Percentiles rank a stretch among this genome's conserved stretches.
Conservation (phyloP, 768 basidiomycete genomes). For the Myochromella boudieri region DNA sequence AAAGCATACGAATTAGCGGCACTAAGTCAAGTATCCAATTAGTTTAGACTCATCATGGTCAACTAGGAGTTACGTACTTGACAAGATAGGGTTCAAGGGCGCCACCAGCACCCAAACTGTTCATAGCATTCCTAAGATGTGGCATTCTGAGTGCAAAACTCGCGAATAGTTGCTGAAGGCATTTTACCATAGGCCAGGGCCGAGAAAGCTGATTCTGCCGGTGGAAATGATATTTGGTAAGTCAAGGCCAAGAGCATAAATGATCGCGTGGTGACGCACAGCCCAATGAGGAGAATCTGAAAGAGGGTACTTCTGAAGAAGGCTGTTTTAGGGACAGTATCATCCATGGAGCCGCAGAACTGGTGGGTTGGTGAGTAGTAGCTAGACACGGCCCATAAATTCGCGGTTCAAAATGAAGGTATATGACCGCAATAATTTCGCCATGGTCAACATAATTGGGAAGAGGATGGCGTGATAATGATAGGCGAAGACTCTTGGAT, state of each 20-base stretch:
- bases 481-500: too few species aligned
- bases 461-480: too few species aligned
- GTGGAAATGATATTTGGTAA: background rate
- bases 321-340: too few species aligned
- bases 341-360: too few species aligned
- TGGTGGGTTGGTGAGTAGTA: too few species aligned
- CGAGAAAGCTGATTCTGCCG: conserved; percentile 10
- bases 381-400: too few species aligned
- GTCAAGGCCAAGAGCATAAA: background rate
- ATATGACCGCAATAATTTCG: too few species aligned
- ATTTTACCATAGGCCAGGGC: conserved; percentile 14
- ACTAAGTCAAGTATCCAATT: background rate
- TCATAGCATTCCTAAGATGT: conserved; percentile 16
- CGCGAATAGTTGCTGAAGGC: background rate
- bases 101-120: conserved; percentile 18
- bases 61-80: conserved; percentile 7
- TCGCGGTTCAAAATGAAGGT: too few species aligned
- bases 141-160: background rate
- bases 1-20: conserved; percentile 6
- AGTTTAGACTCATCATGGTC: too few species aligned
- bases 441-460: too few species aligned
- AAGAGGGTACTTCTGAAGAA: conserved; percentile 16
- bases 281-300: conserved; percentile 13
- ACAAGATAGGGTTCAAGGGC: conserved; percentile 18
- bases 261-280: conserved; percentile 13